phyloP scores from a whole-genome alignment of 352 stramenopile species.

The Globisporangium paroecandrum region DNA sequence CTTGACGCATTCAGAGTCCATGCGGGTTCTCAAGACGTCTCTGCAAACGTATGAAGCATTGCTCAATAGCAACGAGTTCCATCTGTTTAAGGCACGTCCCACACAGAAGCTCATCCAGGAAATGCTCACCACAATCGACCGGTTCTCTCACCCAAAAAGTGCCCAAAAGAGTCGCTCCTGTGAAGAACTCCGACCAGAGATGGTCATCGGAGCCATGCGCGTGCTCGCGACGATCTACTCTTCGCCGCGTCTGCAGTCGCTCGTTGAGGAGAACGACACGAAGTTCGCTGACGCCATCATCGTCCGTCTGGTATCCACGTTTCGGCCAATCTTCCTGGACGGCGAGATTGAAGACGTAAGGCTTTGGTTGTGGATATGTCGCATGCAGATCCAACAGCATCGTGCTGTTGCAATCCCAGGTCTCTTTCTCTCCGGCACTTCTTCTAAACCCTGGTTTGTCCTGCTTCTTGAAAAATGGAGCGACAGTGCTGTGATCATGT shows the following conservation, averaged over 20 bases:
- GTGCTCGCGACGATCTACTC: constrained; percentile 18
- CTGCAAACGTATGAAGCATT: constrained; percentile 28
- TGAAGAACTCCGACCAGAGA: background rate
- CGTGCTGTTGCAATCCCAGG: background rate
- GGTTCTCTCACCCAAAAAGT: constrained; percentile 2
- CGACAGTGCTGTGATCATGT: constrained; percentile 12
- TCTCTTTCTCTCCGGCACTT: constrained; percentile 12
- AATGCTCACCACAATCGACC: constrained; percentile 22
- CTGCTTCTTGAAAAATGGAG: constrained; percentile 12
- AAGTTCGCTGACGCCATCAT: constrained; percentile 4
- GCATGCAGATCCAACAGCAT: constrained; percentile 16
- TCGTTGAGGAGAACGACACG: constrained; percentile 12
- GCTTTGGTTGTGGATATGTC: constrained; percentile 17
- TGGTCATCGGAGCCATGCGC: constrained; percentile 18
- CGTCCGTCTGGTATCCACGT: constrained; percentile 4
- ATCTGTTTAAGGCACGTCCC: constrained; percentile 15
- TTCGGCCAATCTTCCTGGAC: constrained; percentile 4
- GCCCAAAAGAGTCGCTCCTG: background rate
- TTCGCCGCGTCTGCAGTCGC: constrained; percentile 11
- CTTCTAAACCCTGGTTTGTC: constrained; percentile 15
- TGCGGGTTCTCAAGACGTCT: constrained; percentile 33
- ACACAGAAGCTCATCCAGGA: constrained; percentile 18
- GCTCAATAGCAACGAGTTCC: constrained; percentile 31
- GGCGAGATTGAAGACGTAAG: constrained; percentile 2
- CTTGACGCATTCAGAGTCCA: constrained; percentile 24